Base-by-base conservation (phyloP, 164 flowering plant species). In the Tetracentron sinense region DNA sequence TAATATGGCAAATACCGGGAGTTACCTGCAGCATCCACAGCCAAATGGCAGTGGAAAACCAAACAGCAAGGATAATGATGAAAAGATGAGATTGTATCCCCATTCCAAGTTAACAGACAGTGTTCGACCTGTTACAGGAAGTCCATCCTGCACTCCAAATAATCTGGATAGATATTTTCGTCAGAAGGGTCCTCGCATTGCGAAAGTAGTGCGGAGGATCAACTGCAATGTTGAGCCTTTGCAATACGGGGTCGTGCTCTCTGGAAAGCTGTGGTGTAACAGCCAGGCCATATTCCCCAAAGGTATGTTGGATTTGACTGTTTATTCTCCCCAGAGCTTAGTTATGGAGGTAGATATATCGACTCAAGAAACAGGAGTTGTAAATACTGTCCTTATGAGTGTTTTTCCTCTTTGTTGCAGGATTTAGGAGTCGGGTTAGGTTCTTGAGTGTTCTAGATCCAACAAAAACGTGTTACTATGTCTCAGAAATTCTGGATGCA, bases 151-250 rank as follows among this genome's bases (percentile, higher is more conserved):
- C 38, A 52, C 69, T 65, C 77, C 75, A 57, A 79, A 79, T 68
- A 85, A 78, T 76, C 29, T 75, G 63, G 90, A 86, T 62, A 83
- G 80, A 68, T 57, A 58, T 60, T 66, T 60, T 55, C 86, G 81
- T 56, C 97, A 84, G 71, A 89, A 86, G 72, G 95, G 99, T 69
- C 97, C 96, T 70, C 94, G 99, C 29, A 84, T 92, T 67, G 97
- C 97, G 33, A 95, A 88, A 75, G 87, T 90, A 22, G 88, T 91
- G 62, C 71, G 97, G 57, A 79, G 90, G 73, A 81, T 89, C 62
- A 88, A 77, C 61, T 83, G 84, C 81, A 82, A 69, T 64, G 89
- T 88, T 44, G 99, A 95, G 80, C 90, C 82, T 70, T 54, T 95
- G 71, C 89, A 88, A 49, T 78, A 56, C 74, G 99, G 99, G 47